Conservation (phyloP, 2,329 filamentous ascomycete species). For the Endoconidiophora polonica region DNA sequence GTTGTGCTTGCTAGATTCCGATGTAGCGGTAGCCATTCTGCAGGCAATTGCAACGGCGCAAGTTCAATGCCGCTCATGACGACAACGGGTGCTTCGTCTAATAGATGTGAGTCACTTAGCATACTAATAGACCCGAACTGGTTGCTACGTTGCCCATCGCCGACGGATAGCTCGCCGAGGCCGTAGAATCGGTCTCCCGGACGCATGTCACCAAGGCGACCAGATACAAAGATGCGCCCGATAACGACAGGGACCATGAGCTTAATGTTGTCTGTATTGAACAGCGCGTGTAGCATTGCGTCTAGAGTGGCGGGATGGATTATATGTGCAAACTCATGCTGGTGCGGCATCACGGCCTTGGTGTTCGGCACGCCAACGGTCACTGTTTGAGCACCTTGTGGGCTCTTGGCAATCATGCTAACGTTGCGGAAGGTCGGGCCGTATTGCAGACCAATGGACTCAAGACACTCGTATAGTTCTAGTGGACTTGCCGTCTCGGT, state of each 20-base stretch:
- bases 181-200: constrained; percentile 24
- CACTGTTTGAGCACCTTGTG: constrained; percentile 21
- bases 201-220: constrained; percentile 19
- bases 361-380: constrained; percentile 32
- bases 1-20: constrained; percentile 33
- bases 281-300: constrained; percentile 35
- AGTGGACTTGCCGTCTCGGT: constrained; percentile 2
- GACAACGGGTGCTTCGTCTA: constrained; percentile 20
- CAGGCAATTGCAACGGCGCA: constrained; percentile 15
- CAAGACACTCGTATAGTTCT: constrained; percentile 30
- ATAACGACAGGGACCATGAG: constrained; percentile 35
- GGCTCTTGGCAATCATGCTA: constrained; percentile 19
- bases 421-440: constrained; percentile 35
- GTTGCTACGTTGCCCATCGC: constrained; percentile 7
- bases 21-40: constrained; percentile 30
- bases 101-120: too few relatives aligned
- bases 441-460: constrained; percentile 35
- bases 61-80: constrained; percentile 29
- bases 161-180: constrained; percentile 22
- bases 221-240: constrained; percentile 29
- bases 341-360: constrained; percentile 32
- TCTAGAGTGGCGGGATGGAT: constrained; percentile 44
- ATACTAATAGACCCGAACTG: too few relatives aligned
- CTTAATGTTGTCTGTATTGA: constrained; percentile 25
- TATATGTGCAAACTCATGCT: constrained; percentile 36